A percentile compares a stretch with the other conserved stretches of the same genome.
Evolutionary conservation across 1,284 basidiomycete genomes (phyloP).

Genomic region (Trichosporon ovoides): DNA sequence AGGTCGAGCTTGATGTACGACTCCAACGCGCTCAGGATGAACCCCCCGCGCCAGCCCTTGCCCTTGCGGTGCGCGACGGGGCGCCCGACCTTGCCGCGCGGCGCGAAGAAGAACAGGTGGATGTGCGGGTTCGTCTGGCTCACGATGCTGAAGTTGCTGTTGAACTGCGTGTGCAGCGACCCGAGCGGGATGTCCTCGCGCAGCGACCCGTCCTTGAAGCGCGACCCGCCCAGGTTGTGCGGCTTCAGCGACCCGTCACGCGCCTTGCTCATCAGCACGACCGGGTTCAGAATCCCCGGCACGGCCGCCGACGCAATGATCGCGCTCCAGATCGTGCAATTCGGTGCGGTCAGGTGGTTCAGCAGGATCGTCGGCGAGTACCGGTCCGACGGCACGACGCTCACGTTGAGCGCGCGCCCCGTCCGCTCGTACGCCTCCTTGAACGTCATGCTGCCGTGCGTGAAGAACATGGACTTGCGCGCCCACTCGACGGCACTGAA

Average conservation of each 20-base stretch:
- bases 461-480: constrained; percentile 81
- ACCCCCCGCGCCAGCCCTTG: constrained; percentile 83
- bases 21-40: constrained; percentile 82
- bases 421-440: constrained; percentile 90
- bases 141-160: constrained; percentile 92
- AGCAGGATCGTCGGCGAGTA: constrained; percentile 94
- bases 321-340: constrained; percentile 61
- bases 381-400: constrained; percentile 88
- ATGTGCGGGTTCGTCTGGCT: constrained; percentile 94
- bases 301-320: constrained; percentile 49
- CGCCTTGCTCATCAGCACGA: constrained; percentile 89
- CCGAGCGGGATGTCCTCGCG: constrained; percentile 92
- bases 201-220: constrained; percentile 86
- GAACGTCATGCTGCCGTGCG: constrained; percentile 90
- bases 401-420: constrained; percentile 84
- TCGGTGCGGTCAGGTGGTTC: constrained; percentile 92
- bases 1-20: constrained; percentile 91
- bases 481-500: constrained; percentile 93
- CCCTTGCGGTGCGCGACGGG: constrained; percentile 32
- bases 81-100: constrained; percentile 79
- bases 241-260: constrained; percentile 76
- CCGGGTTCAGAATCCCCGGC: constrained; percentile 48
- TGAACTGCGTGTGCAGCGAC: constrained; percentile 86
- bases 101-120: constrained; percentile 96
- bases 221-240: constrained; percentile 83